Conservation (phyloP, 768 basidiomycete species). For the Gautieria morchelliformis region DNA sequence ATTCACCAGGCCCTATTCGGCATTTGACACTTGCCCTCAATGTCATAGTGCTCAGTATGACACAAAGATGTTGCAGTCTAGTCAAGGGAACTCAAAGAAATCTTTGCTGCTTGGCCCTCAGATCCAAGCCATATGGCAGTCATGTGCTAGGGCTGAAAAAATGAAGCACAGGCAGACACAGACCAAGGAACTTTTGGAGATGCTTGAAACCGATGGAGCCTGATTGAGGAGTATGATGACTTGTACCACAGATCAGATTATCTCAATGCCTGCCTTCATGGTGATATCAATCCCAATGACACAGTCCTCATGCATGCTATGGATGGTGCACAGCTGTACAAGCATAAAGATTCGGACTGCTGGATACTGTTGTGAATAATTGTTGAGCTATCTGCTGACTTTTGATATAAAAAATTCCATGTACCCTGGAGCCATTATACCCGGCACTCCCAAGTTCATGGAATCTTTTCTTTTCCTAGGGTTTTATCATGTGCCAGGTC, state of each 20-base stretch:
- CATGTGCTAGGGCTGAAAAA: neutral
- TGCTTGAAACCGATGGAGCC: neutral
- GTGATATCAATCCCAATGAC: neutral
- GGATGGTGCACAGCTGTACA: neutral
- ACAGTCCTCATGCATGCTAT: neutral
- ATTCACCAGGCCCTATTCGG: neutral
- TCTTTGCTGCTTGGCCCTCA: neutral
- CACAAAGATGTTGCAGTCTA: neutral
- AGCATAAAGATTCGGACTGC: neutral
- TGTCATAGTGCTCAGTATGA: neutral
- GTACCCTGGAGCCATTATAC: neutral
- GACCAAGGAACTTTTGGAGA: neutral
- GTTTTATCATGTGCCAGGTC: neutral
- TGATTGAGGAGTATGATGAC: neutral
- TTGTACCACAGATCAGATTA: neutral
- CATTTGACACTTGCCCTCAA: neutral
- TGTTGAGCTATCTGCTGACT: neutral
- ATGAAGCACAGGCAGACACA: neutral
- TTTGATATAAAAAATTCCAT: neutral
- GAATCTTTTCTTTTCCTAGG: neutral
- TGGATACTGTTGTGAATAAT: neutral
- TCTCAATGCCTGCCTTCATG: neutral
- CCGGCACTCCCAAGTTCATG: neutral
- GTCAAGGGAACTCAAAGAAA: neutral
- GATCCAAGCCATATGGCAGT: too few species aligned